Conservation (phyloP, 495 filamentous ascomycete species). For the Tuber borchii region DNA sequence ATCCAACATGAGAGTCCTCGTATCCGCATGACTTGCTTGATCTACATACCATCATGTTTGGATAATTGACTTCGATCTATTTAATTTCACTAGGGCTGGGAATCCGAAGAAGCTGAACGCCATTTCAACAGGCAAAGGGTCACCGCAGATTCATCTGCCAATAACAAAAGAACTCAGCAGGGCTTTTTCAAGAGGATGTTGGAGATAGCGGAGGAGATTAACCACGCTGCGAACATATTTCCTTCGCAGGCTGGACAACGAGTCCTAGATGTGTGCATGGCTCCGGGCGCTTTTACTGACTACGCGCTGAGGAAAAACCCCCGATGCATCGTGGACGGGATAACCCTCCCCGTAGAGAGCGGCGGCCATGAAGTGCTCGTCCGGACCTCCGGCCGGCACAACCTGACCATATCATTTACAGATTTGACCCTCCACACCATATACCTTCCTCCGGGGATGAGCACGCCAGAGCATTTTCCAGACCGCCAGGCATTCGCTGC, state of each 20-base stretch:
- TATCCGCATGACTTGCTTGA: neutral
- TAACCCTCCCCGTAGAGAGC: slow-evolving; percentile 14
- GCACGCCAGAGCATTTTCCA: slow-evolving; percentile 13
- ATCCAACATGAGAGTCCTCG: neutral
- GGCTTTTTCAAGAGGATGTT: slow-evolving; percentile 18
- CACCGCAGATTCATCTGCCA: slow-evolving; percentile 8
- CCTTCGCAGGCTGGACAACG: neutral
- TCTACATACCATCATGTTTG: neutral
- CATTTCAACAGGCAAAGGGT: slow-evolving; percentile 14
- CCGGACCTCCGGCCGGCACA: neutral
- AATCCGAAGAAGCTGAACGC: slow-evolving; percentile 10
- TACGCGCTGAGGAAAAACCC: slow-evolving; percentile 17
- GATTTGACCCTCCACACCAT: slow-evolving; percentile 18
- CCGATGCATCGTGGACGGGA: slow-evolving; percentile 16
- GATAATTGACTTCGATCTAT: neutral
- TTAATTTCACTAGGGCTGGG: slow-evolving; percentile 14
- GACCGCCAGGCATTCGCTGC: slow-evolving; percentile 14
- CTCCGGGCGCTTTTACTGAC: slow-evolving; percentile 18
- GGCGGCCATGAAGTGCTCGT: slow-evolving; percentile 17
- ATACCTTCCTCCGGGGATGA: slow-evolving; percentile 11
- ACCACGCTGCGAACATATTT: slow-evolving; percentile 8
- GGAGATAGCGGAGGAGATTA: slow-evolving; percentile 15
- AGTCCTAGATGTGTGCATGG: slow-evolving; percentile 20
- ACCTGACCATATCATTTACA: slow-evolving; percentile 15
- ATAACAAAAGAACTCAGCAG: slow-evolving; percentile 3